Percentiles rank a stretch among this genome's conserved stretches.
phyloP scores from a whole-genome alignment of 495 filamentous ascomycete genomes.

The Penicillium macrosclerotiorum region DNA sequence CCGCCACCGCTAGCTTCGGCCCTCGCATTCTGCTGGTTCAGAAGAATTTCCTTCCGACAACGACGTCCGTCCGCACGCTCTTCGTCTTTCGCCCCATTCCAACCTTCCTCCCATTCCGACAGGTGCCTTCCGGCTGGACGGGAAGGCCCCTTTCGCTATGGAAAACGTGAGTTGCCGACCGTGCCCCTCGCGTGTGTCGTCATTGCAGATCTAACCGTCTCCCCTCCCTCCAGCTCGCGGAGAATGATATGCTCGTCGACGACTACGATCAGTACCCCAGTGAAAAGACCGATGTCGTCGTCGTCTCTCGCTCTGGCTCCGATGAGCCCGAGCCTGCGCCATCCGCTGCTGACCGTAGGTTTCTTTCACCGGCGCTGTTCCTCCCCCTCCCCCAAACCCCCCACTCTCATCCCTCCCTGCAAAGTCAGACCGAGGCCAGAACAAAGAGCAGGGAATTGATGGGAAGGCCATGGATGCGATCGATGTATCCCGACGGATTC shows the following conservation, averaged over 20 bases:
- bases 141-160: slow-evolving; percentile 41
- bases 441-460: neutral
- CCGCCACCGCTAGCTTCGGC: slow-evolving; percentile 34
- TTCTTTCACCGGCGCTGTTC: slow-evolving; percentile 10
- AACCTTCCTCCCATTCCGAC: slow-evolving; percentile 16
- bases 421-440: neutral
- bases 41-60: slow-evolving; percentile 28
- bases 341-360: slow-evolving; percentile 72
- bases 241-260: slow-evolving; percentile 69
- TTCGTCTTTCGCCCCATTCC: slow-evolving; percentile 5
- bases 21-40: slow-evolving; percentile 24
- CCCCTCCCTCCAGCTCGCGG: slow-evolving; percentile 32
- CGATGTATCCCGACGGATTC: neutral
- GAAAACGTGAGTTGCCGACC: slow-evolving; percentile 44
- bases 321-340: slow-evolving; percentile 52
- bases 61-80: slow-evolving; percentile 9
- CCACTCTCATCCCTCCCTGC: neutral
- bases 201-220: slow-evolving; percentile 29
- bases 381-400: slow-evolving; percentile 3
- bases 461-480: neutral
- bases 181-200: slow-evolving; percentile 24
- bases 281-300: slow-evolving; percentile 81
- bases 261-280: slow-evolving; percentile 67
- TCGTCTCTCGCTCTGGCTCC: slow-evolving; percentile 71
- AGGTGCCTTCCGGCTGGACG: slow-evolving; percentile 27